These are phyloP conservation scores for Monosporascus sp. DNA, from an alignment of 2,329 filamentous ascomycete genomes.

Conservation along the genomic window DNA sequence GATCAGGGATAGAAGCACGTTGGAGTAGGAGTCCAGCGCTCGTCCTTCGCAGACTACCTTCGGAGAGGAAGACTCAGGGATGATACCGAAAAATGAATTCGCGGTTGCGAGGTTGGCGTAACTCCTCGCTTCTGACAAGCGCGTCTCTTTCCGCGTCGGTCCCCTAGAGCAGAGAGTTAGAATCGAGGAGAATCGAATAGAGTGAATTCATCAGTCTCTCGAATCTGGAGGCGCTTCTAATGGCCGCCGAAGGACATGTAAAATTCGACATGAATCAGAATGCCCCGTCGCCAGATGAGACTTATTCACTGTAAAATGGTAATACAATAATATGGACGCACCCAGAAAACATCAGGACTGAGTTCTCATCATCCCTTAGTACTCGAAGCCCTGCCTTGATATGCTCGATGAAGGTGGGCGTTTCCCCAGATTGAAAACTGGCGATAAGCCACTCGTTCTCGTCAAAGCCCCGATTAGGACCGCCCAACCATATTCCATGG, in stretches of 20 bases:
- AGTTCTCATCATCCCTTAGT: conserved; percentile 39
- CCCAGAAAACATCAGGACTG: conserved; percentile 68
- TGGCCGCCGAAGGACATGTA: too few relatives aligned
- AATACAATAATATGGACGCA: conserved; percentile 29
- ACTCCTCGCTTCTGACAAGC: conserved; percentile 55
- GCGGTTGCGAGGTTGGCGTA: conserved; percentile 50
- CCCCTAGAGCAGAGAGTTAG: conserved; percentile 38
- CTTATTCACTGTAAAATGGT: not conserved
- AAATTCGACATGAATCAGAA: too few relatives aligned
- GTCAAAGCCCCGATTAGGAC: conserved; percentile 42
- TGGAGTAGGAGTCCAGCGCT: conserved; percentile 82
- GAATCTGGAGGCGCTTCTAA: too few relatives aligned
- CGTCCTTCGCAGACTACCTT: conserved; percentile 57
- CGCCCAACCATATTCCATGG: conserved; percentile 71
- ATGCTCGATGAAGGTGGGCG: conserved; percentile 73
- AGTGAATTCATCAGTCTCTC: too few relatives aligned
- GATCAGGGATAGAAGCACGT: conserved; percentile 68
- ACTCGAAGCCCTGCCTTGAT: conserved; percentile 57
- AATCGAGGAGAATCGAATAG: not conserved
- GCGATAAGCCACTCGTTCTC: conserved; percentile 69
- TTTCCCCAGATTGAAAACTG: conserved; percentile 71
- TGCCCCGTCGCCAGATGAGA: too few relatives aligned
- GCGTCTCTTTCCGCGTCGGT: conserved; percentile 53
- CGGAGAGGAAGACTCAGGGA: conserved; percentile 14
- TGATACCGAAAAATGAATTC: conserved; percentile 40